Evolutionary conservation across 805 yeast species (phyloP).

Genomic region (Candida yuanshanica): DNA sequence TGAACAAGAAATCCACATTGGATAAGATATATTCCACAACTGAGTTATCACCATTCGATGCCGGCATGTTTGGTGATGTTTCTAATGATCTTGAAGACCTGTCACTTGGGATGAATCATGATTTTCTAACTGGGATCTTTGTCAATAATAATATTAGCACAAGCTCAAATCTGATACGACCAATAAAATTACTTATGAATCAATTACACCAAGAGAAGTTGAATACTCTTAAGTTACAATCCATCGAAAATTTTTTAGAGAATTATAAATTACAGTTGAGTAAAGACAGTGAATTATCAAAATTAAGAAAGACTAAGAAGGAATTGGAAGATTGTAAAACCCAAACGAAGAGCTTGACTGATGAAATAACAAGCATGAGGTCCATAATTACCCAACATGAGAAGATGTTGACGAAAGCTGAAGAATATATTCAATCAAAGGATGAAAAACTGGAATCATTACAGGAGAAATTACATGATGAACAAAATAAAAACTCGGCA

Average conservation of each 20-base stretch:
- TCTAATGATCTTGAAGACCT: slow-evolving; percentile 42
- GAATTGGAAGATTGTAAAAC: slow-evolving; percentile 1
- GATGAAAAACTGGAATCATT: neutral
- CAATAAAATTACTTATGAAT: slow-evolving; percentile 48
- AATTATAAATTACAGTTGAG: slow-evolving; percentile 34
- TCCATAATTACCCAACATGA: neutral
- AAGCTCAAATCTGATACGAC: slow-evolving; percentile 47
- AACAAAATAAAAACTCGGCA: neutral
- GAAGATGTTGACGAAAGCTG: slow-evolving; percentile 1
- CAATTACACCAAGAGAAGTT: slow-evolving; percentile 53
- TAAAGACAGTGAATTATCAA: slow-evolving; percentile 4
- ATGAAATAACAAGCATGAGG: neutral
- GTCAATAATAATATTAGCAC: slow-evolving; percentile 56
- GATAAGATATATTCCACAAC: slow-evolving; percentile 17
- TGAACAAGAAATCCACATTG: slow-evolving; percentile 1
- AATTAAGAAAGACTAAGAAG: neutral
- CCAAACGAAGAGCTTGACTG: neutral
- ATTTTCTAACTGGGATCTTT: slow-evolving; percentile 48
- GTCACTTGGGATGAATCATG: slow-evolving; percentile 41
- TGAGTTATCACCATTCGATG: slow-evolving; percentile 40
- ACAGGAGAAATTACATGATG: neutral
- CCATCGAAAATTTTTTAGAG: slow-evolving; percentile 49
- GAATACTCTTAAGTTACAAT: slow-evolving; percentile 49
- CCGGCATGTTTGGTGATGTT: slow-evolving; percentile 59
- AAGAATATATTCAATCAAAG: neutral